These are phyloP conservation scores for Cephaloascus albidus DNA, from an alignment of 805 yeast species.

Conservation along the genomic window DNA sequence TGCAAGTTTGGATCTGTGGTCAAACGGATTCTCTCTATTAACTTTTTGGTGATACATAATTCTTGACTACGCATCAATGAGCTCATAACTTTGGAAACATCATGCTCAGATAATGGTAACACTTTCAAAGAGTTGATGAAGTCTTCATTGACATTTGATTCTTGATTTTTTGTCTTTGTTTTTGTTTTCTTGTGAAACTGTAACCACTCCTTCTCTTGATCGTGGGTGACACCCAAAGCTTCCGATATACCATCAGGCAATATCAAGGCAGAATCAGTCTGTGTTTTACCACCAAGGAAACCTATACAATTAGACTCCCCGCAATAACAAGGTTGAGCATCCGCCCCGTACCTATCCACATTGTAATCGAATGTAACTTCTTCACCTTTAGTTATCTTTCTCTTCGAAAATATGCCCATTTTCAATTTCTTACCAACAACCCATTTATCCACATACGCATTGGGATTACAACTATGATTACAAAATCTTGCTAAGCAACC, in stretches of 20 bases:
- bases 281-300: constrained; percentile 93
- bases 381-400: constrained; percentile 66
- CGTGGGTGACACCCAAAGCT: constrained; percentile 69
- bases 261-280: constrained; percentile 80
- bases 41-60: constrained; percentile 46
- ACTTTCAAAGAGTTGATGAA: constrained; percentile 55
- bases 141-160: constrained; percentile 50
- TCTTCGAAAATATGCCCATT: constrained; percentile 91
- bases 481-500: constrained; percentile 89
- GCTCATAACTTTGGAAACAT: constrained; percentile 73
- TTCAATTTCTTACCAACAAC: constrained; percentile 82
- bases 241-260: constrained; percentile 79
- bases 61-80: constrained; percentile 75
- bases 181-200: constrained; percentile 43
- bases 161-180: constrained; percentile 41
- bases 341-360: constrained; percentile 94
- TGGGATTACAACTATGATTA: constrained; percentile 93
- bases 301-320: constrained; percentile 91
- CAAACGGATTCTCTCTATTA: constrained; percentile 57
- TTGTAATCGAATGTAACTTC: constrained; percentile 90
- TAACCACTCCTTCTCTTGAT: constrained; percentile 65
- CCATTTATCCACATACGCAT: constrained; percentile 95
- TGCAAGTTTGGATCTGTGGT: constrained; percentile 44
- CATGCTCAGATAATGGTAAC: constrained; percentile 37
- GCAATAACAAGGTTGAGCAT: constrained; percentile 89